A percentile compares a stretch with the other conserved stretches of the same genome.
Conservation (phyloP, 805 yeast genomes). For the Diddensiella santjacobensis region DNA sequence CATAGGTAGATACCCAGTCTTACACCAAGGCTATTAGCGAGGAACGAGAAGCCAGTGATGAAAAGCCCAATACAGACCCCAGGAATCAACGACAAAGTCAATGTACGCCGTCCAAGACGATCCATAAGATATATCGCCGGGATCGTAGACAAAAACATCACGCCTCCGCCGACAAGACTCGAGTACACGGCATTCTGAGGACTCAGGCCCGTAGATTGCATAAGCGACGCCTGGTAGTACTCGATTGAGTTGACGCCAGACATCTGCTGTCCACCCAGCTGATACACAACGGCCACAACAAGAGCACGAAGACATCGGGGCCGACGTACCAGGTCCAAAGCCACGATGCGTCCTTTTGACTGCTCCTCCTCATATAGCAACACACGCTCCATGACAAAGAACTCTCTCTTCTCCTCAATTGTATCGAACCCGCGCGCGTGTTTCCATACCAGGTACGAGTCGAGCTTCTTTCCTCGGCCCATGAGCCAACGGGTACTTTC, state of each 20-base stretch:
- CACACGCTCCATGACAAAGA: slow-evolving; percentile 12
- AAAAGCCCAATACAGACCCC: slow-evolving; percentile 38
- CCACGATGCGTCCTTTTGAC: slow-evolving; percentile 31
- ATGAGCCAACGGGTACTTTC: slow-evolving; percentile 47
- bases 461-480: slow-evolving; percentile 22
- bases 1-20: slow-evolving; percentile 21
- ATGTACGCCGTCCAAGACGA: slow-evolving; percentile 51
- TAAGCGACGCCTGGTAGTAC: slow-evolving; percentile 50
- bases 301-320: slow-evolving; percentile 15
- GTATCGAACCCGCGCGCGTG: slow-evolving; percentile 18
- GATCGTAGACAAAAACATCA: slow-evolving; percentile 48
- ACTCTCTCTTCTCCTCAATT: slow-evolving; percentile 12
- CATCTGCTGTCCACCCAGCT: slow-evolving; percentile 13
- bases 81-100: slow-evolving; percentile 48
- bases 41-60: slow-evolving; percentile 48
- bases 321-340: slow-evolving; percentile 29
- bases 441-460: slow-evolving; percentile 12
- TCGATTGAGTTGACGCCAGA: slow-evolving; percentile 27
- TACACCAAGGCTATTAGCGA: slow-evolving; percentile 39
- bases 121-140: slow-evolving; percentile 49
- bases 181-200: slow-evolving; percentile 46
- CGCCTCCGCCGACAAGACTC: slow-evolving; percentile 48
- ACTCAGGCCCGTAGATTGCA: slow-evolving; percentile 45
- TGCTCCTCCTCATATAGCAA: slow-evolving; percentile 13
- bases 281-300: slow-evolving; percentile 13